phyloP scores from a whole-genome alignment of 116 monocot species.

The Iris pallida region DNA sequence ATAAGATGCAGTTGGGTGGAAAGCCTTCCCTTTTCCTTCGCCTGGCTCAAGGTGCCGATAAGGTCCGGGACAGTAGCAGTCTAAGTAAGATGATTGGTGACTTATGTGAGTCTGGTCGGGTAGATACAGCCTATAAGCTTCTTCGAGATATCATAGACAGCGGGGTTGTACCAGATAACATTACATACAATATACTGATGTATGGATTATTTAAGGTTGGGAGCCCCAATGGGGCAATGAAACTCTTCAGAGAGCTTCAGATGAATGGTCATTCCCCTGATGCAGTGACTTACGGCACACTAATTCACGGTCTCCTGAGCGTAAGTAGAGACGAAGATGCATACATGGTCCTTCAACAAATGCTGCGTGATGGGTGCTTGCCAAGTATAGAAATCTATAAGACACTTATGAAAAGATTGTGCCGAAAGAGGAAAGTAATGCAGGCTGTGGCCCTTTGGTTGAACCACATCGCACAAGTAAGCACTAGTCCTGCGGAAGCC shows the following conservation, averaged over 20 bases:
- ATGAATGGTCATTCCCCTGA: conserved; percentile 53
- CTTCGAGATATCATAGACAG: conserved; percentile 50
- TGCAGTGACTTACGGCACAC: conserved; percentile 55
- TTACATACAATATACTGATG: conserved; percentile 66
- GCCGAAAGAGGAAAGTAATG: conserved; percentile 36
- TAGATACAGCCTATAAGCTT: conserved; percentile 75
- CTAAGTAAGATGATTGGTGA: conserved; percentile 36
- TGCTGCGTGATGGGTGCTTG: conserved; percentile 39
- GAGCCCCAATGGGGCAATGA: conserved; percentile 43
- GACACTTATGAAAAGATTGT: conserved; percentile 46
- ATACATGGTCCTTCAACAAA: conserved; percentile 34
- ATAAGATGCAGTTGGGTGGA: conserved; percentile 74
- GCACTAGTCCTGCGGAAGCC: conserved; percentile 10
- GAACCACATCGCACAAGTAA: conserved; percentile 28
- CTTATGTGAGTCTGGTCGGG: conserved; percentile 51
- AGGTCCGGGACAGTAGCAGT: conserved; percentile 23
- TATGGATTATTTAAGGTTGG: conserved; percentile 63
- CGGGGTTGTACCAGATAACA: conserved; percentile 63
- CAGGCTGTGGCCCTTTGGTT: conserved; percentile 70
- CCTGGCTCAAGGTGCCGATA: conserved; percentile 55
- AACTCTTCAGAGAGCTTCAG: conserved; percentile 57
- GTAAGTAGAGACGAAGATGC: conserved; percentile 37
- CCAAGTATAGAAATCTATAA: conserved; percentile 46
- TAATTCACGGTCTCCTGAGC: conserved; percentile 50
- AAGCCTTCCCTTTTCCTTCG: conserved; percentile 67